Conservation (phyloP, 139 green algal species). For the Tetradesmus obliquus region DNA sequence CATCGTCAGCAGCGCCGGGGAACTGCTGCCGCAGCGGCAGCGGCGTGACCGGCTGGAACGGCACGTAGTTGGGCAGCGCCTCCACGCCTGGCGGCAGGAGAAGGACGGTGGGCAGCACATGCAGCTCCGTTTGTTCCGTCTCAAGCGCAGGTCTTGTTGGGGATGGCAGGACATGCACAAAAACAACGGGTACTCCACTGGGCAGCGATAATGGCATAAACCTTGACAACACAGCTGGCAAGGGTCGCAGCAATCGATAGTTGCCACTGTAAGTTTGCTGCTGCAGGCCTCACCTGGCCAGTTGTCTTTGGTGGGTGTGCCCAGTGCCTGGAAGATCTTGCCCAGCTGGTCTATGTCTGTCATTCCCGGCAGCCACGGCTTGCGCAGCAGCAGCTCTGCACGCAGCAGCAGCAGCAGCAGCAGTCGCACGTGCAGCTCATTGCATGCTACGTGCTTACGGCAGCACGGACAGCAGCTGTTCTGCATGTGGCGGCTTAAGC, state of each 20-base stretch:
- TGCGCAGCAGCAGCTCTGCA: constrained; percentile 80
- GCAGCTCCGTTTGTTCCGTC: no score
- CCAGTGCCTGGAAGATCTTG: constrained; percentile 84
- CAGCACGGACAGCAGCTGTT: background rate
- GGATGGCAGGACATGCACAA: no score
- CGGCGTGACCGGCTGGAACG: constrained; percentile 60
- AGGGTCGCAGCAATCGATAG: no score
- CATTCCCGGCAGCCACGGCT: constrained; percentile 84
- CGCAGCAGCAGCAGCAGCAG: background rate
- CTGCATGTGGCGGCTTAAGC: background rate
- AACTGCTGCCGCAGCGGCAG: constrained; percentile 59
- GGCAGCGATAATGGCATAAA: no score
- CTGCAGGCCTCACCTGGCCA: constrained; percentile 69
- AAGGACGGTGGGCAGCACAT: background rate
- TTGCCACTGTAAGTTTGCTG: background rate
- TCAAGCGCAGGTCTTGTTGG: no score
- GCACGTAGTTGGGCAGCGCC: constrained; percentile 71
- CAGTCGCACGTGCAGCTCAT: background rate
- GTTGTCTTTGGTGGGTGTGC: constrained; percentile 74
- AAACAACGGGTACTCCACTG: no score
- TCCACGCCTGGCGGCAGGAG: constrained; percentile 12
- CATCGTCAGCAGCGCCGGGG: constrained; percentile 67
- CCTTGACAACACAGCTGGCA: no score
- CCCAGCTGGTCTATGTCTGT: constrained; percentile 88
- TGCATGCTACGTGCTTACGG: background rate